Conservation (phyloP, 257 asterid species). For the Capsicum rhomboideum region DNA sequence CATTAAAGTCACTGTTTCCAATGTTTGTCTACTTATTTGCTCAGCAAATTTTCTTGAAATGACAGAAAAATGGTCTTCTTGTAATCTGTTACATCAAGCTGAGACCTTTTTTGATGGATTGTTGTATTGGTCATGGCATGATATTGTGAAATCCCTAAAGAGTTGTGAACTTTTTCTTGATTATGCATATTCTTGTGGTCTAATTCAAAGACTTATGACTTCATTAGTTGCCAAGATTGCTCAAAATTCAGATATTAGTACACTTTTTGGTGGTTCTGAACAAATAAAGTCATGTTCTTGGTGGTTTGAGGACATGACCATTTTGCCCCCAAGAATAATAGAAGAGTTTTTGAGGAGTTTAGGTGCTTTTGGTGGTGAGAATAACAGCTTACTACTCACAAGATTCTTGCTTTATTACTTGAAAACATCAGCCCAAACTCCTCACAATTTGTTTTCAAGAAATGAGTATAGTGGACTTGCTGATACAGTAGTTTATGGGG, state of each 20-base stretch:
- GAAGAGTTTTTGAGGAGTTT: constrained; percentile 31
- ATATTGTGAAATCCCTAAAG: constrained; percentile 38
- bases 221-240: neutral
- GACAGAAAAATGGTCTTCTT: constrained; percentile 31
- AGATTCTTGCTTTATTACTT: constrained; percentile 66
- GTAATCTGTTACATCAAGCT: constrained; percentile 49
- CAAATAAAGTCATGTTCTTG: constrained; percentile 24
- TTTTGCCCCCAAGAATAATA: constrained; percentile 37
- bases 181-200: constrained; percentile 49
- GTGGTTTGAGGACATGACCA: constrained; percentile 74
- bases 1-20: constrained; percentile 29
- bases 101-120: constrained; percentile 47
- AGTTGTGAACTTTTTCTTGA: constrained; percentile 44
- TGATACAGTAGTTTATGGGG: constrained; percentile 53
- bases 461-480: constrained; percentile 41
- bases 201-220: constrained; percentile 33
- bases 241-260: too few relatives aligned
- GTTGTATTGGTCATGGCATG: constrained; percentile 65
- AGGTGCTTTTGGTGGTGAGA: constrained; percentile 38
- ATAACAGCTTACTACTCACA: constrained; percentile 47
- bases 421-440: constrained; percentile 25
- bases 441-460: neutral
- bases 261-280: neutral
- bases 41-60: constrained; percentile 58
- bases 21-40: constrained; percentile 51